Conservation (phyloP, 768 basidiomycete genomes). For the Artomyces pyxidatus region DNA sequence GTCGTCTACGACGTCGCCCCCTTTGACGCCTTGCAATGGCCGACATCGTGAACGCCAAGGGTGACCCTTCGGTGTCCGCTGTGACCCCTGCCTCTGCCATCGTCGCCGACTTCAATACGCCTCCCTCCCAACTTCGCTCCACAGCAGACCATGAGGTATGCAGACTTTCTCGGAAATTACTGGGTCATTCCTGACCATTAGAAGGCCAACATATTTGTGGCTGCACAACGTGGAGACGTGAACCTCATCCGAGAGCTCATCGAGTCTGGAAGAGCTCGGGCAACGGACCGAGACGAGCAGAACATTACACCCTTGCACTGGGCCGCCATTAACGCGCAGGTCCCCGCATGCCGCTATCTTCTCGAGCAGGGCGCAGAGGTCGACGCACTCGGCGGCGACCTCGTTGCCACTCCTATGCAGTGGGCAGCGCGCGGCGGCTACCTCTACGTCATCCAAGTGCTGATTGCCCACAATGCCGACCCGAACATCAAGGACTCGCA, state of each 20-base stretch:
- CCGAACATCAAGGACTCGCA: conserved; percentile 88
- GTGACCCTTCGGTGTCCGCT: conserved; percentile 40
- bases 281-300: conserved; percentile 77
- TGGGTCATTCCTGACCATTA: too few relatives aligned
- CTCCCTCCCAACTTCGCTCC: neutral
- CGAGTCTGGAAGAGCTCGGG: conserved; percentile 59
- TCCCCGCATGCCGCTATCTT: conserved; percentile 80
- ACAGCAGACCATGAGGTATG: conserved; percentile 4
- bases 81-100: conserved; percentile 31
- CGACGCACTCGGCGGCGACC: conserved; percentile 89
- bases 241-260: conserved; percentile 54
- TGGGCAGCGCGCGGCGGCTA: conserved; percentile 99
- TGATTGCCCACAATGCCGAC: conserved; percentile 86
- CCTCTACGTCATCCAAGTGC: conserved; percentile 89
- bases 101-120: conserved; percentile 36
- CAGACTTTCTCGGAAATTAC: neutral
- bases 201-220: conserved; percentile 67
- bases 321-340: conserved; percentile 95
- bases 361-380: conserved; percentile 92
- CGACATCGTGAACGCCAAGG: conserved; percentile 36
- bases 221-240: conserved; percentile 84
- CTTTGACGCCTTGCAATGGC: conserved; percentile 2
- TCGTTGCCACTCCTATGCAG: conserved; percentile 90
- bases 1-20: neutral
- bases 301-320: conserved; percentile 96